Conservation (phyloP, 2,329 filamentous ascomycete genomes). For the Colletotrichum sp. region DNA sequence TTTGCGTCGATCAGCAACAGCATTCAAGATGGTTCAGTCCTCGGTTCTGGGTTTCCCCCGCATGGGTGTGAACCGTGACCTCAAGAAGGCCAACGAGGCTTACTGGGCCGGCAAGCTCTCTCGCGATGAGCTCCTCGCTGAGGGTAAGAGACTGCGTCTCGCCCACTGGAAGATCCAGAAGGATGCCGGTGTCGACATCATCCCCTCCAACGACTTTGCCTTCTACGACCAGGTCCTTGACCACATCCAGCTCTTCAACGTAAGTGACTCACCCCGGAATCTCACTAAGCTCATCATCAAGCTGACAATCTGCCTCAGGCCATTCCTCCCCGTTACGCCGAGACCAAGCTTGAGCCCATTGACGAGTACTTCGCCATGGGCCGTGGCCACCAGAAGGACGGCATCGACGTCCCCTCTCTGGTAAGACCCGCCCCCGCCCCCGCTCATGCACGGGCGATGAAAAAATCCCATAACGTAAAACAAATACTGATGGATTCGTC, state of each 20-base stretch:
- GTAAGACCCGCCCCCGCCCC: slow-evolving; percentile 19
- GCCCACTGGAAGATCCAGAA: slow-evolving; percentile 99
- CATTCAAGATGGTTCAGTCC: slow-evolving; percentile 64
- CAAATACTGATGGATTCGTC: slow-evolving; percentile 1
- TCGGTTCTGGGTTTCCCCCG: slow-evolving; percentile 97
- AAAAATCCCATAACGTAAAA: slow-evolving; percentile 32
- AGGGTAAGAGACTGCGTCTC: slow-evolving; percentile 95
- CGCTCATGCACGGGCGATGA: slow-evolving; percentile 38
- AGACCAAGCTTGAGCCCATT: slow-evolving; percentile 83
- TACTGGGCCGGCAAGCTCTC: slow-evolving; percentile 97
- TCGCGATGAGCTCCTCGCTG: slow-evolving; percentile 85
- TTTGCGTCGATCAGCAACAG: slow-evolving; percentile 30
- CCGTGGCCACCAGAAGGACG: slow-evolving; percentile 94
- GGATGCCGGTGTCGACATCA: slow-evolving; percentile 95
- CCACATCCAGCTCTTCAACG: slow-evolving; percentile 97
- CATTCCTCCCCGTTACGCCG: slow-evolving; percentile 91
- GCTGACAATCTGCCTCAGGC: slow-evolving; percentile 61
- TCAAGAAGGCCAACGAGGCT: slow-evolving; percentile 99
- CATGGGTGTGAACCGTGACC: slow-evolving; percentile 97
- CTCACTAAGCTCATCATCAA: not conserved
- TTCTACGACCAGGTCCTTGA: slow-evolving; percentile 98
- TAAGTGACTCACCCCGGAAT: slow-evolving; percentile 51
- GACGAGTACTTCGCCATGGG: slow-evolving; percentile 99
- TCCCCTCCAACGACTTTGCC: slow-evolving; percentile 99
- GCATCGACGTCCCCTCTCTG: slow-evolving; percentile 89